Conservation (phyloP, 2,329 filamentous ascomycete species). For the Aspergillus viridinutans region DNA sequence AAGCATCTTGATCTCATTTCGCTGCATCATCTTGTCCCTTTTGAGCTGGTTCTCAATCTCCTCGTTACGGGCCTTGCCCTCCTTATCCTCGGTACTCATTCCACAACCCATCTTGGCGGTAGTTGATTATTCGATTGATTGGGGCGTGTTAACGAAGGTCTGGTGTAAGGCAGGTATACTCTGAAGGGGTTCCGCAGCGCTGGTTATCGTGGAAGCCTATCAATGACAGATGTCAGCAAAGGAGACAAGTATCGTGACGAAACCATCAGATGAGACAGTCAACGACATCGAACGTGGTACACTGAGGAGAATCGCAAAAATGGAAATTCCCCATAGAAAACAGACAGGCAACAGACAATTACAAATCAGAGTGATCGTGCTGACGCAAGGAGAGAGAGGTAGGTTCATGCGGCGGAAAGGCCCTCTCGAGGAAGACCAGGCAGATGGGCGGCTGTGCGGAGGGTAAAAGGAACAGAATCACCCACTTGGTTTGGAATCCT, state of each 20-base stretch:
- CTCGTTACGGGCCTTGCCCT: constrained; percentile 99
- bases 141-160: constrained; percentile 3
- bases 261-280: constrained; percentile 1
- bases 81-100: constrained; percentile 99
- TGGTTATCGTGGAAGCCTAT: constrained; percentile 4
- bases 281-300: constrained; percentile 12
- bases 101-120: constrained; percentile 91
- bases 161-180: neutral
- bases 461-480: neutral
- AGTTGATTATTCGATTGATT: constrained; percentile 11
- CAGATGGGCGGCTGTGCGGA: neutral
- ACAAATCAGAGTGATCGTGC: constrained; percentile 7
- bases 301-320: neutral
- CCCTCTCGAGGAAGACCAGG: neutral
- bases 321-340: constrained; percentile 1
- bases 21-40: constrained; percentile 96
- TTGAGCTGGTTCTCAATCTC: constrained; percentile 99
- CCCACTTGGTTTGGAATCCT: neutral
- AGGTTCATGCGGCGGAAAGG: constrained; percentile 4
- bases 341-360: constrained; percentile 3
- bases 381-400: constrained; percentile 17
- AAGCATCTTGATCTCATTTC: constrained; percentile 99
- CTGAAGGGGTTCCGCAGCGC: constrained; percentile 5
- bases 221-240: constrained; percentile 9
- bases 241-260: constrained; percentile 4